phyloP scores from a whole-genome alignment of 257 asterid species.

The Fraxinus cuspidata region DNA sequence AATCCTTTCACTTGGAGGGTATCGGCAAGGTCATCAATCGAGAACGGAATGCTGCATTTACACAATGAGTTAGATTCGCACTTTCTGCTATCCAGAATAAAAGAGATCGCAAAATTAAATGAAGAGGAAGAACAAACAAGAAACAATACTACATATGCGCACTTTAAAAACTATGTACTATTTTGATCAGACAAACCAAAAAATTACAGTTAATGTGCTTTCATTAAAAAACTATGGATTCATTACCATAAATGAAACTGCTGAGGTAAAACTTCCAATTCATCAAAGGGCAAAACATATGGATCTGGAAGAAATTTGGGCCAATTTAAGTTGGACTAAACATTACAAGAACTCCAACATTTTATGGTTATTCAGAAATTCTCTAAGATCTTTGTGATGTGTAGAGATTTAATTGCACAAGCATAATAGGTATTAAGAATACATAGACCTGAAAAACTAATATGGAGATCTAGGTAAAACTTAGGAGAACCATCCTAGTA shows the following conservation, averaged over 20 bases:
- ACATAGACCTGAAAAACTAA: not conserved
- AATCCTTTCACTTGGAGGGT: slow-evolving; percentile 80
- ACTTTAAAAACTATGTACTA: not conserved
- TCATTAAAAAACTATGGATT: not conserved
- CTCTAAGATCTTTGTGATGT: not conserved
- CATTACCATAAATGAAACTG: not conserved
- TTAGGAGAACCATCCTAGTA: not conserved
- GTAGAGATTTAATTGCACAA: not conserved
- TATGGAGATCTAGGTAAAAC: not conserved
- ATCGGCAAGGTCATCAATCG: slow-evolving; percentile 76
- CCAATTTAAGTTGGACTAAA: not conserved
- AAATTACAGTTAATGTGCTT: not conserved
- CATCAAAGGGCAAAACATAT: not conserved
- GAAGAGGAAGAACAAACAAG: not conserved
- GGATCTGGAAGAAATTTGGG: not conserved
- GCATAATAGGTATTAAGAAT: not conserved
- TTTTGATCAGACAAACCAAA: not conserved
- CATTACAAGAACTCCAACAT: not conserved
- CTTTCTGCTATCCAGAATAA: not conserved
- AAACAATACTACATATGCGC: not conserved
- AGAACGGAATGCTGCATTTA: slow-evolving; percentile 86
- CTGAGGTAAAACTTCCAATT: not conserved
- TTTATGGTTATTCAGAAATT: not conserved
- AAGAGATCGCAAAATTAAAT: not conserved
- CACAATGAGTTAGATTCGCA: not conserved